A percentile compares a stretch with the other conserved stretches of the same genome.
phyloP scores from a whole-genome alignment of 1,284 basidiomycete species.

The Serendipita sp. region DNA sequence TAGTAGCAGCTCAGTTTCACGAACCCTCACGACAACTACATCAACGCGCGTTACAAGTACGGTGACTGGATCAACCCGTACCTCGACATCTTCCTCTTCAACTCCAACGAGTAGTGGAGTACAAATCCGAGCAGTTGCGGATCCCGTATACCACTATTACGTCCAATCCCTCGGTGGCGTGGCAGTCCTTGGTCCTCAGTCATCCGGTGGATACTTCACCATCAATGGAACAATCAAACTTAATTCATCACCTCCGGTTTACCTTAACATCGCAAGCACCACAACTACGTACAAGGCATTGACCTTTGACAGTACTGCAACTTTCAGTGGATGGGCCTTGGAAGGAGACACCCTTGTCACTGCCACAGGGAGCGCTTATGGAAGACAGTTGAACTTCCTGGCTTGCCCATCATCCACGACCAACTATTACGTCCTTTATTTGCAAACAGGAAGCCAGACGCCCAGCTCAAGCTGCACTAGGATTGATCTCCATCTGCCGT shows the following conservation, averaged over 20 bases:
- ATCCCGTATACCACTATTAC: conserved; percentile 43
- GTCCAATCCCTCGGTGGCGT: conserved; percentile 34
- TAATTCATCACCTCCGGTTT: conserved; percentile 27
- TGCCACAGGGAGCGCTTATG: conserved; percentile 20
- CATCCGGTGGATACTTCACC: conserved; percentile 36
- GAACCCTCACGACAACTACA: conserved; percentile 7
- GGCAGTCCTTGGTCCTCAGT: conserved; percentile 39
- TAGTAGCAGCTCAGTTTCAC: conserved; percentile 8
- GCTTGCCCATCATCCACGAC: conserved; percentile 33
- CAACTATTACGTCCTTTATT: conserved; percentile 31
- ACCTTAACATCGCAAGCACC: conserved; percentile 32
- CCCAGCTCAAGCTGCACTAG: conserved; percentile 30
- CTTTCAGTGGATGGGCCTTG: conserved; percentile 40
- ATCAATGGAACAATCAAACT: conserved; percentile 35
- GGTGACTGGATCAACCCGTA: conserved; percentile 14
- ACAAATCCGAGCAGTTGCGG: conserved; percentile 39
- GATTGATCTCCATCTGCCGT: conserved; percentile 37
- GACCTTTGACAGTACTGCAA: conserved; percentile 31
- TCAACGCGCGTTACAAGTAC: conserved; percentile 13
- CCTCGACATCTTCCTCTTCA: conserved; percentile 14
- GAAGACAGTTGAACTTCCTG: conserved; percentile 38
- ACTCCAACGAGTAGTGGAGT: conserved; percentile 31
- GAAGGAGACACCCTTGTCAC: conserved; percentile 45
- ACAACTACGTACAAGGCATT: conserved; percentile 37
- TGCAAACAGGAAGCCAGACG: conserved; percentile 38